A percentile compares a stretch with the other conserved stretches of the same genome.
phyloP scores from a whole-genome alignment of 2,329 filamentous ascomycete genomes.

The Talaromyces sp. region DNA sequence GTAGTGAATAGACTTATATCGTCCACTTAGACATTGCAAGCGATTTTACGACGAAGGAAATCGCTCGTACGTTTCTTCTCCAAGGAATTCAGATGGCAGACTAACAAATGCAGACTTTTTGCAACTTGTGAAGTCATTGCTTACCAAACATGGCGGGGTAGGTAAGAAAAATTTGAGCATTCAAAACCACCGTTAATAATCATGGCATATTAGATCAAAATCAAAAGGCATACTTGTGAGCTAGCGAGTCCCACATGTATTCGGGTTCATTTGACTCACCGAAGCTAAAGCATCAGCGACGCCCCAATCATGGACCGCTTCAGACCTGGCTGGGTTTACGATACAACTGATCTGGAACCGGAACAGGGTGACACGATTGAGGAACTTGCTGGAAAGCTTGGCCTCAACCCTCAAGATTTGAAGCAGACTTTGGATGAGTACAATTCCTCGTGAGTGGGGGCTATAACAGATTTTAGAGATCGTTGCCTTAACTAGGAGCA shows the following conservation, averaged over 20 bases:
- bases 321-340: slow-evolving; percentile 40
- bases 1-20: not conserved
- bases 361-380: slow-evolving; percentile 37
- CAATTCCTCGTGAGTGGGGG: slow-evolving; percentile 29
- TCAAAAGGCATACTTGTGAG: slow-evolving; percentile 34
- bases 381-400: slow-evolving; percentile 36
- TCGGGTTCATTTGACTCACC: not conserved
- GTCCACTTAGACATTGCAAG: slow-evolving; percentile 23
- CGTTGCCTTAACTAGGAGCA: not conserved
- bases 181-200: not conserved
- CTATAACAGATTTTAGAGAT: not conserved
- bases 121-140: slow-evolving; percentile 43
- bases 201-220: slow-evolving; percentile 27
- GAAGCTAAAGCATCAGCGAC: slow-evolving; percentile 28
- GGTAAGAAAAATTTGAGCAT: not conserved
- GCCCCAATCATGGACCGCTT: slow-evolving; percentile 39
- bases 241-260: not conserved
- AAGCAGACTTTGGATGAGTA: slow-evolving; percentile 37
- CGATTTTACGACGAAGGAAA: slow-evolving; percentile 37
- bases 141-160: slow-evolving; percentile 33
- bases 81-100: not conserved
- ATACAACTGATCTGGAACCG: slow-evolving; percentile 39
- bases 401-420: slow-evolving; percentile 30
- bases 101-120: slow-evolving; percentile 25
- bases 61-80: slow-evolving; percentile 19